Percentiles rank a stretch among this genome's conserved stretches.
Evolutionary conservation across 768 basidiomycete species (phyloP).

Genomic region (Nidularia sp.): DNA sequence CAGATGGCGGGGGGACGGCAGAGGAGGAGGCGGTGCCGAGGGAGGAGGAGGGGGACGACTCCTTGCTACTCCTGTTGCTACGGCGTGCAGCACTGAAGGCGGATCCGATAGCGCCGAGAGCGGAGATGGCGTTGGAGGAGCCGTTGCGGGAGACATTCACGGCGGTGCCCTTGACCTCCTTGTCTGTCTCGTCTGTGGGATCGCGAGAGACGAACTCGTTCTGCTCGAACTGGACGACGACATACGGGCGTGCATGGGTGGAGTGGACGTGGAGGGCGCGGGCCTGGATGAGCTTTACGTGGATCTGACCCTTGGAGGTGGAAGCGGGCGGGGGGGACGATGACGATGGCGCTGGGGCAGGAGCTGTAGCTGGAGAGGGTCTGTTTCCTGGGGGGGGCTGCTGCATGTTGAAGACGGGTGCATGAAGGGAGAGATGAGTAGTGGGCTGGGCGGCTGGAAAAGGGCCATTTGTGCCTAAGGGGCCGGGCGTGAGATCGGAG

Average conservation of each 20-base stretch:
- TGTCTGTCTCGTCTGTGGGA: slow-evolving; percentile 80
- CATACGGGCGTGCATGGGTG: slow-evolving; percentile 72
- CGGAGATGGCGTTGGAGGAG: slow-evolving; percentile 61
- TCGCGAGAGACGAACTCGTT: slow-evolving; percentile 96
- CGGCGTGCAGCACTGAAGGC: slow-evolving; percentile 34
- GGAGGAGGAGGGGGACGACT: slow-evolving; percentile 34
- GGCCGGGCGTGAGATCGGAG: slow-evolving; percentile 37
- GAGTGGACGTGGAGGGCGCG: slow-evolving; percentile 75
- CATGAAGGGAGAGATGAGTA: slow-evolving; percentile 73
- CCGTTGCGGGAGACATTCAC: slow-evolving; percentile 45
- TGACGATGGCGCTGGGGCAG: slow-evolving; percentile 33
- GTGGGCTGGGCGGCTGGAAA: slow-evolving; percentile 53
- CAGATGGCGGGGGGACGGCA: slow-evolving; percentile 16
- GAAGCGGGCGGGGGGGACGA: slow-evolving; percentile 32
- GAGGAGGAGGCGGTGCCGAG: slow-evolving; percentile 26
- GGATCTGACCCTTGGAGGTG: slow-evolving; percentile 69
- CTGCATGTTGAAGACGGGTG: slow-evolving; percentile 81
- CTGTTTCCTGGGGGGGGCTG: slow-evolving; percentile 47
- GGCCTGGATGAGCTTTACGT: slow-evolving; percentile 94
- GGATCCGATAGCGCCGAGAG: slow-evolving; percentile 59
- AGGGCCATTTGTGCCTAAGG: slow-evolving; percentile 39
- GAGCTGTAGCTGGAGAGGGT: slow-evolving; percentile 18
- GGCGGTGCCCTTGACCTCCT: slow-evolving; percentile 83
- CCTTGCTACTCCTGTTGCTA: slow-evolving; percentile 33
- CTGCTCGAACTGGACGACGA: slow-evolving; percentile 97